A percentile compares a stretch with the other conserved stretches of the same genome.
Evolutionary conservation across 768 basidiomycete genomes (phyloP).

Genomic region (Mycena vitilis): DNA sequence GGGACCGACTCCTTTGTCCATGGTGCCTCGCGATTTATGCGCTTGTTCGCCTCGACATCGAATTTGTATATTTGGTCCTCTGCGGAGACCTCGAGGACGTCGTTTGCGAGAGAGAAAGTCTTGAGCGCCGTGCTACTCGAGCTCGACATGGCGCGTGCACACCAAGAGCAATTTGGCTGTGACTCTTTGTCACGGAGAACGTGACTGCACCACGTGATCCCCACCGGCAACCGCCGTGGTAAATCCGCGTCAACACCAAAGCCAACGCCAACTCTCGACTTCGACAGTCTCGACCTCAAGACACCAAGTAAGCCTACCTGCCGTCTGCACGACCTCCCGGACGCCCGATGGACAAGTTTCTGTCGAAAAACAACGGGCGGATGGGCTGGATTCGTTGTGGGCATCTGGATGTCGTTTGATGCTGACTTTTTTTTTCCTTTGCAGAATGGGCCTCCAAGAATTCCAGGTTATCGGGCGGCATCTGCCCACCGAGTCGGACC

Average conservation of each 20-base stretch:
- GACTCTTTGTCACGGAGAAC: background rate
- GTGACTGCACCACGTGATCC: too few species aligned
- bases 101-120: constrained; percentile 79
- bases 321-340: background rate
- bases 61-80: constrained; percentile 86
- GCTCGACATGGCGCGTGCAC: constrained; percentile 36
- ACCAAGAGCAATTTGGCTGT: background rate
- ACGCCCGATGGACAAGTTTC: background rate
- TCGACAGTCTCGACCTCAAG: background rate
- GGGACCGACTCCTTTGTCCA: constrained; percentile 87
- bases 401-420: constrained; percentile 19
- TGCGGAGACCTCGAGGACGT: constrained; percentile 74
- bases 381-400: constrained; percentile 20
- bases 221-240: too few species aligned
- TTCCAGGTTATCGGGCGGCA: constrained; percentile 98
- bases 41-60: constrained; percentile 74
- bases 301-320: constrained; percentile 27
- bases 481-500: constrained; percentile 92
- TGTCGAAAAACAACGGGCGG: constrained; percentile 1
- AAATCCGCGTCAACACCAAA: too few species aligned
- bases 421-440: constrained; percentile 15
- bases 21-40: constrained; percentile 75
- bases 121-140: constrained; percentile 71
- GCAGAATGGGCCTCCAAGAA: constrained; percentile 86
- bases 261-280: too few species aligned